phyloP scores from a whole-genome alignment of 495 filamentous ascomycete species.

The Aspergillus campestris region DNA sequence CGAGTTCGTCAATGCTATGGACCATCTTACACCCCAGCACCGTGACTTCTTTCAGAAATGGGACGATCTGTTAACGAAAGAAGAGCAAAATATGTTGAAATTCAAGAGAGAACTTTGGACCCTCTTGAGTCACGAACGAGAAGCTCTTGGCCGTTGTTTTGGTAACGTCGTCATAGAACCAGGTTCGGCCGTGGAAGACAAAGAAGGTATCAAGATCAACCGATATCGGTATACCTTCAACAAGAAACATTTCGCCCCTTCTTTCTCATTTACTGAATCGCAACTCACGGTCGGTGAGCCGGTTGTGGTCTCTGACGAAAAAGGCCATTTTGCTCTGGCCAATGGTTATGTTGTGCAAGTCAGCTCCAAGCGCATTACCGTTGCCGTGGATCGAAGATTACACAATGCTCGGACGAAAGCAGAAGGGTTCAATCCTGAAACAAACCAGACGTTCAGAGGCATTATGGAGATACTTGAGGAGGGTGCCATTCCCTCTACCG shows the following conservation, averaged over 20 bases:
- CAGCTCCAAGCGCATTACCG: constrained; percentile 62
- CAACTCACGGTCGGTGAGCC: constrained; percentile 86
- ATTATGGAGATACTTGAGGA: constrained; percentile 79
- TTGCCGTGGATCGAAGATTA: constrained; percentile 79
- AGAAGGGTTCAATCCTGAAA: constrained; percentile 60
- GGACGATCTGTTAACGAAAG: constrained; percentile 87
- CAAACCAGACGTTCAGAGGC: constrained; percentile 79
- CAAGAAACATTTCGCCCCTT: constrained; percentile 48
- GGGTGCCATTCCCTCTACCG: constrained; percentile 18
- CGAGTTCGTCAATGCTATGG: constrained; percentile 66
- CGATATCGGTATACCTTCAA: constrained; percentile 76
- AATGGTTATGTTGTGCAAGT: constrained; percentile 82
- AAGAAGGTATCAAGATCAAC: constrained; percentile 71
- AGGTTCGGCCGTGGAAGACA: constrained; percentile 58
- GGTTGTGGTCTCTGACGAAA: constrained; percentile 91
- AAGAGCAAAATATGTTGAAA: constrained; percentile 79
- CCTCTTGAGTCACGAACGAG: constrained; percentile 80
- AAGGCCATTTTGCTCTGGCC: constrained; percentile 87
- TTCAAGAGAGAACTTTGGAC: constrained; percentile 90
- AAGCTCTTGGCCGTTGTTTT: constrained; percentile 75
- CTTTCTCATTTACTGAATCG: constrained; percentile 81
- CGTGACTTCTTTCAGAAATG: constrained; percentile 85
- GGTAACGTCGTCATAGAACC: constrained; percentile 70
- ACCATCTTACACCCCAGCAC: constrained; percentile 64
- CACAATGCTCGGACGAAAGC: constrained; percentile 74